Percentiles rank a stretch among this genome's conserved stretches.
Conservation (phyloP, 1,139 yeast genomes). For the Saccharomyces hybrid region DNA sequence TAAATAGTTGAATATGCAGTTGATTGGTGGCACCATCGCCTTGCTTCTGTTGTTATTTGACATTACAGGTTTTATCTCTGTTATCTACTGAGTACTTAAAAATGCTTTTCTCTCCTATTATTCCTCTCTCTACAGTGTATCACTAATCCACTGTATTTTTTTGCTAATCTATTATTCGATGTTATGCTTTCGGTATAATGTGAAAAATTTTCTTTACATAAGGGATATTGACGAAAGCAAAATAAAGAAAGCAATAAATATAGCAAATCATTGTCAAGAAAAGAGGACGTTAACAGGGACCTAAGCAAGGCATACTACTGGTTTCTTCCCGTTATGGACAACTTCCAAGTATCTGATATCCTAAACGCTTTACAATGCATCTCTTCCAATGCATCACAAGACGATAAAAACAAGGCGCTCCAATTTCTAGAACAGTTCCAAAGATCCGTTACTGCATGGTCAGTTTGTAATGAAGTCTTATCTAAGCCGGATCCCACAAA, state of each 20-base stretch:
- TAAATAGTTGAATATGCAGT: constrained; percentile 75
- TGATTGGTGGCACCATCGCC: constrained; percentile 79
- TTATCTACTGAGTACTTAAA: neutral
- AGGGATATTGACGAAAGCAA: neutral
- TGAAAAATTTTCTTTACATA: neutral
- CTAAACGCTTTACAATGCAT: constrained; percentile 26
- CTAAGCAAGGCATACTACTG: too few relatives aligned
- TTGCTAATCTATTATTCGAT: neutral
- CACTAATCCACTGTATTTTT: neutral
- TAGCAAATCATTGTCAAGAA: neutral
- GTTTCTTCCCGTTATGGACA: neutral
- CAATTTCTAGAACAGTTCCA: constrained; percentile 71
- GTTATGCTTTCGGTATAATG: neutral
- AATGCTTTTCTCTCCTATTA: neutral
- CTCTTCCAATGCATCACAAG: constrained; percentile 21
- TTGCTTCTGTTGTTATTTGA: constrained; percentile 9
- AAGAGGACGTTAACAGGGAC: neutral
- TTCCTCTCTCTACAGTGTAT: neutral
- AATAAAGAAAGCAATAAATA: neutral
- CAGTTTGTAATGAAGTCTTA: constrained; percentile 34
- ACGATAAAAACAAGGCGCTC: constrained; percentile 27
- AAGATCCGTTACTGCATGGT: constrained; percentile 70
- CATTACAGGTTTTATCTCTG: constrained; percentile 1
- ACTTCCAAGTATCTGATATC: constrained; percentile 16
- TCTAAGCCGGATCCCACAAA: constrained; percentile 15